Percentiles rank a stretch among this genome's conserved stretches.
Evolutionary conservation across 352 stramenopile genomes (phyloP).

Genomic region (Bremia lactucae): DNA sequence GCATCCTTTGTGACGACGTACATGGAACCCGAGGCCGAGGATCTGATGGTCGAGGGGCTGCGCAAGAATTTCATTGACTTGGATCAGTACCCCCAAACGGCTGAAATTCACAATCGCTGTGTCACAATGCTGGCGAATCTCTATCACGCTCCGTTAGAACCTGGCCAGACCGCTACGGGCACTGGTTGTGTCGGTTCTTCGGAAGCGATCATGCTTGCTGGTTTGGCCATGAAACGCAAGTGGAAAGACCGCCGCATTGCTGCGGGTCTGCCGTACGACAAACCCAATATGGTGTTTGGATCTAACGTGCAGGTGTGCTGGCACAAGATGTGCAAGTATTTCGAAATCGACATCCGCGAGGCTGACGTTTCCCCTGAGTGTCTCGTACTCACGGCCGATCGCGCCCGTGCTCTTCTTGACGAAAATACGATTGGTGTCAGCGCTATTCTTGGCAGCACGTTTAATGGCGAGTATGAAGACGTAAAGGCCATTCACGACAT

Average conservation of each 20-base stretch:
- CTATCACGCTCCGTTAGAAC: conserved; percentile 68
- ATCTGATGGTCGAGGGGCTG: conserved; percentile 83
- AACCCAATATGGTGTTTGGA: conserved; percentile 89
- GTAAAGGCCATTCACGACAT: conserved; percentile 87
- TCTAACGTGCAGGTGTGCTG: conserved; percentile 89
- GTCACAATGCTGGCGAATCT: conserved; percentile 89
- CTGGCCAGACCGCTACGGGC: conserved; percentile 52
- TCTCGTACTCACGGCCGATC: conserved; percentile 79
- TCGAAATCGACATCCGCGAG: conserved; percentile 87
- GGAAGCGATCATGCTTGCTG: conserved; percentile 87
- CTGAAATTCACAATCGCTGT: conserved; percentile 88
- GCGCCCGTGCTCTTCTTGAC: conserved; percentile 65
- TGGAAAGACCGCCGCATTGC: conserved; percentile 83
- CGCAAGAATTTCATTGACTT: conserved; percentile 90
- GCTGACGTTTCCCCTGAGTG: conserved; percentile 78
- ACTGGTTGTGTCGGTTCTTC: conserved; percentile 88
- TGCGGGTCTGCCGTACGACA: conserved; percentile 65
- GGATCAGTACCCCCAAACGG: conserved; percentile 88
- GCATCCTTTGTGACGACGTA: conserved; percentile 88
- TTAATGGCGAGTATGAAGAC: conserved; percentile 90
- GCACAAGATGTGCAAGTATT: conserved; percentile 93
- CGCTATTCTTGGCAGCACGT: conserved; percentile 88
- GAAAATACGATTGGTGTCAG: conserved; percentile 90
- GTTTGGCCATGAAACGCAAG: conserved; percentile 86
- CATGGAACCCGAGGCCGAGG: conserved; percentile 86